Conservation (phyloP, 306 rosid species). For the Hippophae rhamnoides region DNA sequence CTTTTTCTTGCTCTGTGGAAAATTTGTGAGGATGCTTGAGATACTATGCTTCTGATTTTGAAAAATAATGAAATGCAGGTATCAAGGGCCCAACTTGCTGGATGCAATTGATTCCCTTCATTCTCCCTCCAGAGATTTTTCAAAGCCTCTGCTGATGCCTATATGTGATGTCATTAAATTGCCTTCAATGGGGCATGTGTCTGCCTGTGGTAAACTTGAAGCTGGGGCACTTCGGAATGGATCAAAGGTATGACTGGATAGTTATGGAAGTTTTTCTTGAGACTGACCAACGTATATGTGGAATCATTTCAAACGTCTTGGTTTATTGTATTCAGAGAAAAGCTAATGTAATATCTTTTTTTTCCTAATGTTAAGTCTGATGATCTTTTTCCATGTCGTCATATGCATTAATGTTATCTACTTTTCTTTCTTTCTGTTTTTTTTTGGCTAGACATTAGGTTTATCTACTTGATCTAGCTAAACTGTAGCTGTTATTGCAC, state of each 20-base stretch:
- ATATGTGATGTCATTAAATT: constrained; percentile 77
- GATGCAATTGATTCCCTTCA: constrained; percentile 80
- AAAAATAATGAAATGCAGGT: constrained; percentile 47
- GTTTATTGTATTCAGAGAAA: constrained; percentile 5
- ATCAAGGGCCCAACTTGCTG: constrained; percentile 63
- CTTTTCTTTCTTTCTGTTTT: too few relatives aligned
- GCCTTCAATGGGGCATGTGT: constrained; percentile 59
- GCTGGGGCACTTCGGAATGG: constrained; percentile 94
- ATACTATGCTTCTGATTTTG: too few relatives aligned
- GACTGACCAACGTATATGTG: constrained; percentile 15
- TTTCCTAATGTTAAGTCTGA: too few relatives aligned
- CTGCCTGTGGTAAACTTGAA: constrained; percentile 91
- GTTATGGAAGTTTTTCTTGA: constrained; percentile 11
- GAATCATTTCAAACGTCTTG: constrained; percentile 11
- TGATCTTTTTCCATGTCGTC: too few relatives aligned
- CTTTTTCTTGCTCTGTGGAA: constrained; percentile 2
- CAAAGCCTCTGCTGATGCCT: constrained; percentile 87
- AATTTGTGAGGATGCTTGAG: too few relatives aligned
- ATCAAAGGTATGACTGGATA: constrained; percentile 50
- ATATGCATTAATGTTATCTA: too few relatives aligned
- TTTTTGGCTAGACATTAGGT: too few relatives aligned
- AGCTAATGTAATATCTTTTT: not conserved
- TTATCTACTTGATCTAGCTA: too few relatives aligned
- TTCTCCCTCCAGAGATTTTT: constrained; percentile 79
- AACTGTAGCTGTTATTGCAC: too few relatives aligned